A percentile compares a stretch with the other conserved stretches of the same genome.
Evolutionary conservation across 1,284 basidiomycete species (phyloP).

Genomic region (Lentinus polychrous): DNA sequence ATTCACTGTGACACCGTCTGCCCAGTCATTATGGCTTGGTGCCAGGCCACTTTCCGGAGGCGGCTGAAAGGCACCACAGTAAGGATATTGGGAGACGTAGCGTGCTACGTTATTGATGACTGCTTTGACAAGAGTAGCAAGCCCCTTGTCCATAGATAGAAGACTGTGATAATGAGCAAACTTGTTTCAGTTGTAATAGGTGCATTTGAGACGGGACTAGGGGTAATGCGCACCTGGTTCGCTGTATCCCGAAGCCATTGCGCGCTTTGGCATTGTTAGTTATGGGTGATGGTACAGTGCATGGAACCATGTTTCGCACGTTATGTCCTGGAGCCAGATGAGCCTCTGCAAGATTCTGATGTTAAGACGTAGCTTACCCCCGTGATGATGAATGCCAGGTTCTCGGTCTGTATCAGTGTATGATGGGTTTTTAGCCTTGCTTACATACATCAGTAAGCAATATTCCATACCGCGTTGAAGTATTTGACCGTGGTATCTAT

Average conservation of each 20-base stretch:
- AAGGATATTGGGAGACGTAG: conserved; percentile 66
- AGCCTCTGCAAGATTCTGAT: background rate
- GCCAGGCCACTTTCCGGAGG: conserved; percentile 62
- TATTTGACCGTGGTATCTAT: conserved; percentile 72
- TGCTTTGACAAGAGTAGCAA: conserved; percentile 61
- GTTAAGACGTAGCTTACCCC: conserved; percentile 37
- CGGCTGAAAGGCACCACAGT: conserved; percentile 73
- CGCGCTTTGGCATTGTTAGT: conserved; percentile 34
- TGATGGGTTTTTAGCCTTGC: background rate
- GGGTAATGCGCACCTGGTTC: conserved; percentile 46
- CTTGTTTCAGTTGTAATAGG: conserved; percentile 23
- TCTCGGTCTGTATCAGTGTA: conserved; percentile 36
- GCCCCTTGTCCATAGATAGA: conserved; percentile 46
- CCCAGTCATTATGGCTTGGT: conserved; percentile 58
- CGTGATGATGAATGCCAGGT: conserved; percentile 71
- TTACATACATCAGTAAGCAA: conserved; percentile 5
- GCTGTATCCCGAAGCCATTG: conserved; percentile 72
- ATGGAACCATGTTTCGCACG: background rate
- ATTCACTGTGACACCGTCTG: conserved; percentile 59
- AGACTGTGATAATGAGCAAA: conserved; percentile 63
- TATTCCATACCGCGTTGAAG: conserved; percentile 43
- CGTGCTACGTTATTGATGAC: conserved; percentile 74
- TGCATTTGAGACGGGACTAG: background rate
- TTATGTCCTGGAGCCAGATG: conserved; percentile 1
- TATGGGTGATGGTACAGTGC: background rate